Evolutionary conservation across 208 protist species (phyloP).

Genomic region (Phytomonas serpens): DNA sequence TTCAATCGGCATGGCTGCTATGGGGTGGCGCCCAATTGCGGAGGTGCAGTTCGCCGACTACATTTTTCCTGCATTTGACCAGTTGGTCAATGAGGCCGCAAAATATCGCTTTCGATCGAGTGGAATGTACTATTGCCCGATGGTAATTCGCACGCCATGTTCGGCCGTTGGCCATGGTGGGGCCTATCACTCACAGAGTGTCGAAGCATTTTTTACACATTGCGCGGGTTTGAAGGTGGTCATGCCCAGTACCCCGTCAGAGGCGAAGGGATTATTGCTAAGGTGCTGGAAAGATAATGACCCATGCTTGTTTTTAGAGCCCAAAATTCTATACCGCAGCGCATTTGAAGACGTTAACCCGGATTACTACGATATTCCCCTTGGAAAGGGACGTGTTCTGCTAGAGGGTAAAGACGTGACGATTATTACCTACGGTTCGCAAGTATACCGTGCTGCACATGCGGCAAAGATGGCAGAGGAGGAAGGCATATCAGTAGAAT

Average conservation of each 20-base stretch:
- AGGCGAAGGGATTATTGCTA: conserved; percentile 88
- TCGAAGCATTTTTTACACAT: conserved; percentile 96
- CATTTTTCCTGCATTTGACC: conserved; percentile 98
- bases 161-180: conserved; percentile 97
- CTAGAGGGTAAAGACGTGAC: conserved; percentile 91
- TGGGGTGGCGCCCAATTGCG: conserved; percentile 90
- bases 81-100: conserved; percentile 98
- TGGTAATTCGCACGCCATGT: conserved; percentile 94
- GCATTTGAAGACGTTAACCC: conserved; percentile 89
- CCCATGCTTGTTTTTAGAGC: conserved; percentile 96
- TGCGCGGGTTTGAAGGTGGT: conserved; percentile 88
- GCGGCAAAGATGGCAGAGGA: conserved; percentile 75
- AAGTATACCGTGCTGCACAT: conserved; percentile 71
- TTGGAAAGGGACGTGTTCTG: conserved; percentile 90
- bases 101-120: conserved; percentile 97
- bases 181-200: conserved; percentile 95
- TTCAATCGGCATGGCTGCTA: conserved; percentile 92
- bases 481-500: conserved; percentile 88
- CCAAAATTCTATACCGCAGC: conserved; percentile 94
- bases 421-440: conserved; percentile 92
- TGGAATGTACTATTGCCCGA: conserved; percentile 89
- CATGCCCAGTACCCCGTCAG: conserved; percentile 69
- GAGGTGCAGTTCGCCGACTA: conserved; percentile 99
- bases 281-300: conserved; percentile 90
- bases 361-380: conserved; percentile 91